phyloP scores from a whole-genome alignment of 768 basidiomycete genomes.

The Russula olivacea region DNA sequence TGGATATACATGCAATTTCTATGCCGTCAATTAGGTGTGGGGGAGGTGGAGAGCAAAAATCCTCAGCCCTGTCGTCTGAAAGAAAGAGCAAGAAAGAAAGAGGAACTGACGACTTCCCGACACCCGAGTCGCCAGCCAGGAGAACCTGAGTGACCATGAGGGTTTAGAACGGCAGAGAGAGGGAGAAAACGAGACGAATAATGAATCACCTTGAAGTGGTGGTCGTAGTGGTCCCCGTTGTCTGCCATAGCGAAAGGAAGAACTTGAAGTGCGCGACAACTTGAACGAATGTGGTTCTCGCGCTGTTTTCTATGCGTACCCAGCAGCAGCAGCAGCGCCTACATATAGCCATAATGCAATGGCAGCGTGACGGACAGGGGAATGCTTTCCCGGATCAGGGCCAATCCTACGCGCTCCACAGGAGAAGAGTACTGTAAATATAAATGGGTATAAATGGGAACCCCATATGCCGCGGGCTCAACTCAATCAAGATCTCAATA shows the following conservation, averaged over 20 bases:
- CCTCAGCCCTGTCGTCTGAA: neutral
- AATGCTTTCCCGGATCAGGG: neutral
- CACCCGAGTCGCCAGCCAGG: slow-evolving; percentile 97
- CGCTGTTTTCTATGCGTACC: neutral
- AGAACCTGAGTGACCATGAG: too few relatives aligned
- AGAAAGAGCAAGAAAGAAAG: neutral
- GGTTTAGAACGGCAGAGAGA: slow-evolving; percentile 21
- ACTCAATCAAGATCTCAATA: too few relatives aligned
- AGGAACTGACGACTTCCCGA: slow-evolving; percentile 93
- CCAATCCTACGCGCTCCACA: too few relatives aligned
- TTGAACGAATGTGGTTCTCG: neutral
- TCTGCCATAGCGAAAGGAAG: slow-evolving; percentile 56
- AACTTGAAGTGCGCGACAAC: neutral
- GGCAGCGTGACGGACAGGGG: too few relatives aligned
- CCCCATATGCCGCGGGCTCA: neutral
- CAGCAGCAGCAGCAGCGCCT: too few relatives aligned
- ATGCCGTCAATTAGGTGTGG: slow-evolving; percentile 32
- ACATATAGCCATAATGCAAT: too few relatives aligned
- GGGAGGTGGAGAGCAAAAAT: too few relatives aligned
- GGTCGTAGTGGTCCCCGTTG: slow-evolving; percentile 95
- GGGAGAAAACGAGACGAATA: neutral
- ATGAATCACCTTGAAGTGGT: slow-evolving; percentile 87
- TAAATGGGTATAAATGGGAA: neutral
- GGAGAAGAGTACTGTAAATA: too few relatives aligned
- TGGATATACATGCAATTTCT: neutral